These are phyloP conservation scores for Candida ortonii DNA, from an alignment of 805 yeast genomes.

Conservation along the genomic window DNA sequence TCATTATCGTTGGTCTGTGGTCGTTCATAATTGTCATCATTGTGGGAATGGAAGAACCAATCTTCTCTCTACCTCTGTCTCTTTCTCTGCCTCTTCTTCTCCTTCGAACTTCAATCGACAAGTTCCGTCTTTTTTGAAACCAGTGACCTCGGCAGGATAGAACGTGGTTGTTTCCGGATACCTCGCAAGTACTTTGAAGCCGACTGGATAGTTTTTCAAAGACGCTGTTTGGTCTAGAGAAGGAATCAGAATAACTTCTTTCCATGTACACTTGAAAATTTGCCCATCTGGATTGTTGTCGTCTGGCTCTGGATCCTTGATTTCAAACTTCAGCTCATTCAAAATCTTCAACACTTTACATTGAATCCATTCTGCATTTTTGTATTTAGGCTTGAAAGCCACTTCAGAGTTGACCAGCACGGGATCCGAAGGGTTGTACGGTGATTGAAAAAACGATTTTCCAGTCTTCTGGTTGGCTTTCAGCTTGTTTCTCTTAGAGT, in stretches of 20 bases:
- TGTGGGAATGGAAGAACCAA: constrained; percentile 75
- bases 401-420: constrained; percentile 73
- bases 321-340: constrained; percentile 58
- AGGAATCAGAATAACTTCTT: constrained; percentile 75
- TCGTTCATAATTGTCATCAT: too few species aligned
- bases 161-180: constrained; percentile 98
- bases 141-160: constrained; percentile 89
- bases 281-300: constrained; percentile 87
- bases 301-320: constrained; percentile 97
- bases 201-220: constrained; percentile 60
- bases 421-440: constrained; percentile 58
- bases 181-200: constrained; percentile 82
- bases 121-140: constrained; percentile 67
- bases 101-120: constrained; percentile 89
- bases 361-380: constrained; percentile 91
- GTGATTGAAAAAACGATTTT: constrained; percentile 41
- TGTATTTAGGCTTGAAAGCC: constrained; percentile 73
- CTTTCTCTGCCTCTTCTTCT: constrained; percentile 94
- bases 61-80: constrained; percentile 85
- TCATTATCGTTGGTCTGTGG: too few species aligned
- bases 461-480: constrained; percentile 18
- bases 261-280: constrained; percentile 75
- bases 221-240: constrained; percentile 31
- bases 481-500: constrained; percentile 13
- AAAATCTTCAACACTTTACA: constrained; percentile 78